These are phyloP conservation scores for Paspalum vaginatum DNA, from an alignment of 176 grass and related monocot genomes.

Conservation along the genomic window DNA sequence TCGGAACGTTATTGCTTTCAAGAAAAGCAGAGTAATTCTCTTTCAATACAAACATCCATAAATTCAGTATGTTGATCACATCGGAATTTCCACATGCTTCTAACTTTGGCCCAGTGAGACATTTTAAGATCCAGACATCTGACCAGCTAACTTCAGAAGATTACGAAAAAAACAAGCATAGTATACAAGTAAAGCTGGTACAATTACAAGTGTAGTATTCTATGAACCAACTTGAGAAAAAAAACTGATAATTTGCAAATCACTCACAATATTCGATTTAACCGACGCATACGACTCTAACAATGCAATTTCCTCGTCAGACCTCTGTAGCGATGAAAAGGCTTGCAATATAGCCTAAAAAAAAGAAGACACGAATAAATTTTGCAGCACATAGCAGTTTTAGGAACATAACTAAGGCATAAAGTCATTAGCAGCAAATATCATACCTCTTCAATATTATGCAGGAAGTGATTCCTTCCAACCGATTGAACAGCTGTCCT, in stretches of 20 bases:
- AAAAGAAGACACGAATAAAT: slow-evolving; percentile 28
- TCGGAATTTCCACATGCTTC: neutral
- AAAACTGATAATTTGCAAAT: slow-evolving; percentile 15
- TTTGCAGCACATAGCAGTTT: slow-evolving; percentile 3
- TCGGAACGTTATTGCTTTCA: no score
- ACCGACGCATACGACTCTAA: slow-evolving; percentile 83
- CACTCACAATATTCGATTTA: slow-evolving; percentile 78
- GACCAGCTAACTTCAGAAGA: neutral
- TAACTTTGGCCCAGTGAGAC: neutral
- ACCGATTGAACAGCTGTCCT: slow-evolving; percentile 80
- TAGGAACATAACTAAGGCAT: slow-evolving; percentile 27
- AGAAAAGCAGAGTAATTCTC: no score
- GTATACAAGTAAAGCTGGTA: neutral
- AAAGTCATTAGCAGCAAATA: slow-evolving; percentile 27
- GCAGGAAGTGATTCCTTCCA: slow-evolving; percentile 94
- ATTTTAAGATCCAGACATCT: neutral
- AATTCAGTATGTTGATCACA: slow-evolving; percentile 5
- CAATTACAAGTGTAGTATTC: neutral
- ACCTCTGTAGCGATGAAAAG: slow-evolving; percentile 72
- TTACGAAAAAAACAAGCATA: slow-evolving; percentile 6
- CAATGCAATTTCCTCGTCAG: slow-evolving; percentile 87
- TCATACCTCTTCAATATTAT: slow-evolving; percentile 88
- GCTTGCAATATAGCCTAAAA: slow-evolving; percentile 83
- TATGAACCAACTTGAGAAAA: slow-evolving; percentile 23
- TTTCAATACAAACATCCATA: neutral